Percentiles rank a stretch among this genome's conserved stretches.
Conservation (phyloP, 805 yeast species). For the Schwanniomyces occidentalis region DNA sequence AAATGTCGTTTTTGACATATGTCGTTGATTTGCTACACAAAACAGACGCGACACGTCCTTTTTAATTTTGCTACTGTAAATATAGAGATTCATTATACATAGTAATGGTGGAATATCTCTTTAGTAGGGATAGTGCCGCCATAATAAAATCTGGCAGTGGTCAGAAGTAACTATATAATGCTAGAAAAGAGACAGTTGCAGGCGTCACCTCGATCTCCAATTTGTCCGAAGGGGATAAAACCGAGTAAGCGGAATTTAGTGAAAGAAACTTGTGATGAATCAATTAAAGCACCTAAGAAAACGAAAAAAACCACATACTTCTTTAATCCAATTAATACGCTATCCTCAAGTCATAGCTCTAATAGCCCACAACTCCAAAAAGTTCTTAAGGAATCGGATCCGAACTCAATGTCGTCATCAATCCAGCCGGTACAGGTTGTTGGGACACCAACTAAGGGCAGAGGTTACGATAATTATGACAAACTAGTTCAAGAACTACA, state of each 20-base stretch:
- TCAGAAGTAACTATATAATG: no score
- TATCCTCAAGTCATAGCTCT: conserved; percentile 12
- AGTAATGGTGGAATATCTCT: no score
- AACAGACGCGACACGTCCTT: neutral
- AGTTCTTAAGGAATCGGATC: neutral
- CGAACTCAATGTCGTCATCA: no score
- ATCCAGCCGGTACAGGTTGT: conserved; percentile 2
- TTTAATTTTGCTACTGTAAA: no score
- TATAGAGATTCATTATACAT: no score
- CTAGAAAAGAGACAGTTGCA: neutral
- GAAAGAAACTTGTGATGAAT: neutral
- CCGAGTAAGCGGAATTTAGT: neutral
- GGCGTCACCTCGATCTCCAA: neutral
- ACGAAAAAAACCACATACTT: conserved; percentile 29
- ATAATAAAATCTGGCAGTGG: no score
- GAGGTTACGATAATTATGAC: conserved; percentile 10
- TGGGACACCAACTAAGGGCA: conserved; percentile 5
- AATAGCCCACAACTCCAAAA: neutral
- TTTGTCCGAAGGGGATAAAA: neutral
- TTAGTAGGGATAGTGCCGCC: no score
- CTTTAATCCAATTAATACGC: conserved; percentile 35
- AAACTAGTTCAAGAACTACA: conserved; percentile 22
- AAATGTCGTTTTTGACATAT: conserved; percentile 1
- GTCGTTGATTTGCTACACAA: no score
- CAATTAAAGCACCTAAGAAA: conserved; percentile 3